Evolutionary conservation across 129 eudicot genomes (phyloP).

Genomic region (Tagetes patula): DNA sequence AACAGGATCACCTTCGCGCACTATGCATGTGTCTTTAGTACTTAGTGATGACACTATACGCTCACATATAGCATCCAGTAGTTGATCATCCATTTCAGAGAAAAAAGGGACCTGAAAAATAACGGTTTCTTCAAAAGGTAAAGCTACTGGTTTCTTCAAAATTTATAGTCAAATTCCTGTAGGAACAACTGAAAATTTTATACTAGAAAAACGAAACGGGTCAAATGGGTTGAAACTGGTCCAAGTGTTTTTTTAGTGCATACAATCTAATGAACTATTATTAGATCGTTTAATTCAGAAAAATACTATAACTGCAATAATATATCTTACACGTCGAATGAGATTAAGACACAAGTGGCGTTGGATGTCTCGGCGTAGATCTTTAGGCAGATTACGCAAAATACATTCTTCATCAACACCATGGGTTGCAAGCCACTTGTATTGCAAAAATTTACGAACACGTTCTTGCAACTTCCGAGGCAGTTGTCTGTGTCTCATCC

Average conservation of each 20-base stretch:
- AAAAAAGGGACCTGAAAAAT: conserved; percentile 80
- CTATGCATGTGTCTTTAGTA: conserved; percentile 71
- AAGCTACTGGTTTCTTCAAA: background rate
- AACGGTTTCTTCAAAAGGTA: background rate
- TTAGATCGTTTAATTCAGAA: background rate
- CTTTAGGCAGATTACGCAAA: conserved; percentile 63
- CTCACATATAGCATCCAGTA: conserved; percentile 87
- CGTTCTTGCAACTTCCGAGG: conserved; percentile 67
- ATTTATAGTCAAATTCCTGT: background rate
- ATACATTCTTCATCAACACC: conserved; percentile 94
- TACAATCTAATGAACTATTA: background rate
- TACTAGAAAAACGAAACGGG: background rate
- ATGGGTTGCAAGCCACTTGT: conserved; percentile 85
- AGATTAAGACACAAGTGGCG: conserved; percentile 86
- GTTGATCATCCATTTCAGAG: conserved; percentile 85
- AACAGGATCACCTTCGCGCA: conserved; percentile 94
- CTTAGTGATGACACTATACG: conserved; percentile 74
- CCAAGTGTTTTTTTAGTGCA: background rate
- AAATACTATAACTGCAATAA: background rate
- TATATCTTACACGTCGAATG: conserved; percentile 83
- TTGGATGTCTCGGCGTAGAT: conserved; percentile 83
- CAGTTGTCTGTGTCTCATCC: conserved; percentile 94
- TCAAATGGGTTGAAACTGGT: background rate
- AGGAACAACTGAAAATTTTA: background rate
- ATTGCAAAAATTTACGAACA: conserved; percentile 74